Conservation (phyloP, 257 asterid species). For the Leonotis leonurus region DNA sequence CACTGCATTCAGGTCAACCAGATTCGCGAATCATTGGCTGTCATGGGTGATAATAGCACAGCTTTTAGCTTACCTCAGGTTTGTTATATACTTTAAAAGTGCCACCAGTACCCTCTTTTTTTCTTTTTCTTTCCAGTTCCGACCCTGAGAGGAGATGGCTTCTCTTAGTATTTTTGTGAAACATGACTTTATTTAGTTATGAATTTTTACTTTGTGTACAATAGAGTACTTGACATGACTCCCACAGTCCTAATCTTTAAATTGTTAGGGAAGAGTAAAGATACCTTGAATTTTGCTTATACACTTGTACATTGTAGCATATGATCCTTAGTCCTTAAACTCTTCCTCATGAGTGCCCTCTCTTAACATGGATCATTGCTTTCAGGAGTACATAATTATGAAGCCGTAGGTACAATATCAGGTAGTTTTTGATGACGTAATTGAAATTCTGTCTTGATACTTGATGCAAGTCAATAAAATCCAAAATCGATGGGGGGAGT, state of each 20-base stretch:
- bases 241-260: too few species aligned
- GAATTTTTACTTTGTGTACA: too few species aligned
- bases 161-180: neutral
- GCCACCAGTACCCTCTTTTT: neutral
- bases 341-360: neutral
- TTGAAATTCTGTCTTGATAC: neutral
- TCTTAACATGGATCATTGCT: neutral
- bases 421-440: neutral
- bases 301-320: too few species aligned
- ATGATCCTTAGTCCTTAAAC: too few species aligned
- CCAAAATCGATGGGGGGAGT: neutral
- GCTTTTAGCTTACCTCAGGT: slow-evolving; percentile 99
- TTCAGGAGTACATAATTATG: neutral
- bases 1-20: slow-evolving; percentile 65
- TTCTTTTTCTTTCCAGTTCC: slow-evolving; percentile 1
- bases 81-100: slow-evolving; percentile 11
- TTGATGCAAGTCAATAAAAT: neutral
- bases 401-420: neutral
- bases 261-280: too few species aligned
- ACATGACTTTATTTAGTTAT: too few species aligned
- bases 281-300: too few species aligned
- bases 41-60: slow-evolving; percentile 94
- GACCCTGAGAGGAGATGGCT: neutral
- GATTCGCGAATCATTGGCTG: slow-evolving; percentile 91
- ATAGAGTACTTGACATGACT: too few species aligned